These are phyloP conservation scores for Orbilia oligospora DNA, from an alignment of 2,329 filamentous ascomycete species.

Conservation along the genomic window DNA sequence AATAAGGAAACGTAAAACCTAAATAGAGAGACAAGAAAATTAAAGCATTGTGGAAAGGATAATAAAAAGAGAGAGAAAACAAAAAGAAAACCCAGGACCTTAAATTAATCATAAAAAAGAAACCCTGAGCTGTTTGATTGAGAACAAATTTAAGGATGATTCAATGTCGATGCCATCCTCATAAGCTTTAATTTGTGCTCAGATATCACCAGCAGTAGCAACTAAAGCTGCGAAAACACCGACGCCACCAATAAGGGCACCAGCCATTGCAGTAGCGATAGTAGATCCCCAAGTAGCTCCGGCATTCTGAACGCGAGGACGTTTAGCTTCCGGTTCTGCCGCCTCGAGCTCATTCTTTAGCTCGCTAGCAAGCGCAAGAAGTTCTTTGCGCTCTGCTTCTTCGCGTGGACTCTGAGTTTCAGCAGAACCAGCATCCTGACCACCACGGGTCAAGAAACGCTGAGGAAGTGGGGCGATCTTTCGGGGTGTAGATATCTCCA, in stretches of 20 bases:
- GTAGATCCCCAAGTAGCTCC: slow-evolving; percentile 60
- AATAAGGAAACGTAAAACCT: slow-evolving; percentile 9
- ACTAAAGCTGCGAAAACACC: slow-evolving; percentile 67
- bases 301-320: slow-evolving; percentile 49
- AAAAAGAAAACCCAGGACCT: slow-evolving; percentile 1
- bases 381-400: slow-evolving; percentile 33
- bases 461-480: slow-evolving; percentile 42
- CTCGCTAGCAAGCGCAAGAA: slow-evolving; percentile 23
- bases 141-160: slow-evolving; percentile 18
- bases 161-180: slow-evolving; percentile 6
- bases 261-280: slow-evolving; percentile 66
- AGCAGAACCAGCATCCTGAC: not conserved
- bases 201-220: slow-evolving; percentile 66
- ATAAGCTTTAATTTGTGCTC: not conserved
- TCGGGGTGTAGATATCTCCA: slow-evolving; percentile 13
- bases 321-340: slow-evolving; percentile 61
- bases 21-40: slow-evolving; percentile 17
- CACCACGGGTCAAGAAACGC: slow-evolving; percentile 22
- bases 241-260: slow-evolving; percentile 65
- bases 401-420: slow-evolving; percentile 64
- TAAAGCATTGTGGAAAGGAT: slow-evolving; percentile 8
- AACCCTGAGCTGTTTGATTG: slow-evolving; percentile 21
- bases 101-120: slow-evolving; percentile 31
- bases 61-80: not conserved
- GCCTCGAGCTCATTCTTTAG: slow-evolving; percentile 42